A percentile compares a stretch with the other conserved stretches of the same genome.
These are phyloP conservation scores for Sophora flavescens DNA, from an alignment of 306 rosid genomes.

Conservation along the genomic window DNA sequence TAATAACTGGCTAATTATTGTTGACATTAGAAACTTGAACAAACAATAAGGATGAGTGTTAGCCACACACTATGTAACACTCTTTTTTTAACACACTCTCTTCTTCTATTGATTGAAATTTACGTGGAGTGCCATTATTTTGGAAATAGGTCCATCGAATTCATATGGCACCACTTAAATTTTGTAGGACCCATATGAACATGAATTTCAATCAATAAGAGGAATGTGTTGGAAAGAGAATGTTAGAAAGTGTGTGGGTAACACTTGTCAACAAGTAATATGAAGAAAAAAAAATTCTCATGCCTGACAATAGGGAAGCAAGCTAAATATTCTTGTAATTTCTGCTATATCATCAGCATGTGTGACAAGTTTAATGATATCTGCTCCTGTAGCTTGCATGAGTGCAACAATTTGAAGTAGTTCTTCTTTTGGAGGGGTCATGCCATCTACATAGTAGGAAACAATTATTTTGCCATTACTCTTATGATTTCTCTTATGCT, in stretches of 20 bases:
- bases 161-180: no score
- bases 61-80: no score
- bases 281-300: not conserved
- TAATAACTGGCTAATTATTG: not conserved
- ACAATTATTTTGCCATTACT: slow-evolving; percentile 49
- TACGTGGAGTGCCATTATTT: no score
- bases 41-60: not conserved
- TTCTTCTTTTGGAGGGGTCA: slow-evolving; percentile 48
- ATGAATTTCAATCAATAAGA: no score
- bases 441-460: slow-evolving; percentile 54
- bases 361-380: slow-evolving; percentile 53
- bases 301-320: slow-evolving; percentile 52
- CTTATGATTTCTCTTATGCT: slow-evolving; percentile 23
- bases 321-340: slow-evolving; percentile 48
- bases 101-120: no score
- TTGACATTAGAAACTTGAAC: not conserved
- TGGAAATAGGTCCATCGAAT: no score
- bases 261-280: no score
- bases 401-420: slow-evolving; percentile 41
- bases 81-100: no score
- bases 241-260: no score
- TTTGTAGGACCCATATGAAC: no score
- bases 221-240: no score
- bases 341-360: slow-evolving; percentile 56
- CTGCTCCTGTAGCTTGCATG: slow-evolving; percentile 54